Evolutionary conservation across 768 basidiomycete species (phyloP).

Genomic region (Termitomyces sp.): DNA sequence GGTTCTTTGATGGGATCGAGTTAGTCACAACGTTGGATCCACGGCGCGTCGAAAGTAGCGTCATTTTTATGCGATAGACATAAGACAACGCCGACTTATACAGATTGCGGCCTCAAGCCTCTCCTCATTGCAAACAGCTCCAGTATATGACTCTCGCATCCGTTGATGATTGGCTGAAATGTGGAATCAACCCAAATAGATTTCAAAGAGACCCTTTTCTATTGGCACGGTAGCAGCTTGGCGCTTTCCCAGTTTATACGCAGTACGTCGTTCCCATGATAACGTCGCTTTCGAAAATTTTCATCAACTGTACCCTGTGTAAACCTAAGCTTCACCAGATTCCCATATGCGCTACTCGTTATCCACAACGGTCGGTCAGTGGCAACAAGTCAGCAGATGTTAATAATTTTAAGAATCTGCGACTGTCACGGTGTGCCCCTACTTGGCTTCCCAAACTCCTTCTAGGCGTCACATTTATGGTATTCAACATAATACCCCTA

Average conservation of each 20-base stretch:
- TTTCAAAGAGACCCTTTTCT: not conserved
- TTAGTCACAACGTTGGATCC: no score
- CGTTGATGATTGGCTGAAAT: not conserved
- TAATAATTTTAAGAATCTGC: not conserved
- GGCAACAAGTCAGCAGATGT: conserved; percentile 1
- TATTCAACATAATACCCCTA: not conserved
- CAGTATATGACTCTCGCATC: not conserved
- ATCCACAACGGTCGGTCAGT: not conserved
- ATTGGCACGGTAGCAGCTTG: not conserved
- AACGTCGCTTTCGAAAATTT: not conserved
- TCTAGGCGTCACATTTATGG: conserved; percentile 3
- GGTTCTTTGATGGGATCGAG: not conserved
- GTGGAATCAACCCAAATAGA: not conserved
- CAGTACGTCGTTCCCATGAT: not conserved
- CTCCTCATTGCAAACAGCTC: not conserved
- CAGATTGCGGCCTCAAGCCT: no score
- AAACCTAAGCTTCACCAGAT: not conserved
- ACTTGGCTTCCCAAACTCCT: conserved; percentile 16
- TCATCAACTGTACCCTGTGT: not conserved
- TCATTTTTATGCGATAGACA: no score
- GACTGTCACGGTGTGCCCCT: conserved; percentile 5
- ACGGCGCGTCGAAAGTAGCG: no score
- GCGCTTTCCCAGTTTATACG: not conserved
- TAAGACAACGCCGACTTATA: no score
- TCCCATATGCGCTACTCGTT: not conserved